Evolutionary conservation across 768 basidiomycete genomes (phyloP).

Genomic region (Suillus spraguei): DNA sequence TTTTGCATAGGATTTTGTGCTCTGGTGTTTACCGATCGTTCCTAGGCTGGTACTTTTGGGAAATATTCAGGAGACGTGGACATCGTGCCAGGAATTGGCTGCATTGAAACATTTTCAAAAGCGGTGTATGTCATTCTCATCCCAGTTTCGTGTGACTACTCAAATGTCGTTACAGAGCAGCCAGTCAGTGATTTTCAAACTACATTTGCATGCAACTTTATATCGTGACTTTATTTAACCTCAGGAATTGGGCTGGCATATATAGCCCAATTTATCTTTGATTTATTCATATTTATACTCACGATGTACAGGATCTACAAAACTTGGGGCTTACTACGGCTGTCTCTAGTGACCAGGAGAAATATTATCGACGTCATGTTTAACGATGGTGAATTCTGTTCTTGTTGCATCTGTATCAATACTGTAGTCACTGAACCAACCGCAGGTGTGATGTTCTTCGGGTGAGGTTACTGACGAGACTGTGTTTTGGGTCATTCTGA

Average conservation of each 20-base stretch:
- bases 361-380: conserved; percentile 45
- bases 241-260: conserved; percentile 40
- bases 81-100: conserved; percentile 32
- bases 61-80: conserved; percentile 42
- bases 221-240: background rate
- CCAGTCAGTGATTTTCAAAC: conserved; percentile 24
- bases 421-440: background rate
- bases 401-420: background rate
- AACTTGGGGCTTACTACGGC: conserved; percentile 28
- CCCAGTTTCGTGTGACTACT: background rate
- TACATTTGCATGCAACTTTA: background rate
- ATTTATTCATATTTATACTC: conserved; percentile 47
- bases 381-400: conserved; percentile 51
- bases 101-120: conserved; percentile 16
- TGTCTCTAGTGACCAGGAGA: conserved; percentile 25
- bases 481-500: background rate
- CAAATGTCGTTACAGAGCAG: background rate
- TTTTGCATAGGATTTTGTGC: background rate
- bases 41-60: conserved; percentile 37
- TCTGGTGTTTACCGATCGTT: background rate
- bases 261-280: conserved; percentile 55
- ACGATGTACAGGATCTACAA: conserved; percentile 50
- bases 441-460: conserved; percentile 57
- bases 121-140: conserved; percentile 6
- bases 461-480: conserved; percentile 36